These are phyloP conservation scores for Phytophthora capsici DNA, from an alignment of 352 stramenopile genomes.

Conservation along the genomic window DNA sequence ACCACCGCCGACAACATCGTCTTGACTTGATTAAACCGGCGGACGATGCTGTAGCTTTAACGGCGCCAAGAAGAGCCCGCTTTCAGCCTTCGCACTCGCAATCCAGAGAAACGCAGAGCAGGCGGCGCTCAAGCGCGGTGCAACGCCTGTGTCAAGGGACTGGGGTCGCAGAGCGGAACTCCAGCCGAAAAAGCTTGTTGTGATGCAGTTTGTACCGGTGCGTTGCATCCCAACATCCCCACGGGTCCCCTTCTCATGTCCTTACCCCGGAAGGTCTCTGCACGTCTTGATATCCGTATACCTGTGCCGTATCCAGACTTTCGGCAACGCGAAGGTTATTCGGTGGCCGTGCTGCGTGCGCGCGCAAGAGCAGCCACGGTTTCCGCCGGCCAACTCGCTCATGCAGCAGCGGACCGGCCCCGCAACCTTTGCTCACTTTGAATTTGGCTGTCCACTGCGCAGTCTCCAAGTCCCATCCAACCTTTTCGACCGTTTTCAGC, in stretches of 20 bases:
- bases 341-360: constrained; percentile 21
- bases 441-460: constrained; percentile 29
- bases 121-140: constrained; percentile 20
- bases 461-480: constrained; percentile 14
- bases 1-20: no score
- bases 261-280: constrained; percentile 22
- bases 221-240: constrained; percentile 17
- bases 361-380: constrained; percentile 26
- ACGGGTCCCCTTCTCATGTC: constrained; percentile 26
- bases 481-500: constrained; percentile 9
- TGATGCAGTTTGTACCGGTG: constrained; percentile 16
- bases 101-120: constrained; percentile 33
- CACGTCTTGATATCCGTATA: constrained; percentile 38
- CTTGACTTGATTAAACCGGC: constrained; percentile 1
- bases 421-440: constrained; percentile 25
- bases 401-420: constrained; percentile 17
- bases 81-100: constrained; percentile 17
- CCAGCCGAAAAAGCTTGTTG: constrained; percentile 20
- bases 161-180: background rate
- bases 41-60: constrained; percentile 1
- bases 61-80: constrained; percentile 15
- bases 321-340: constrained; percentile 9
- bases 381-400: constrained; percentile 6
- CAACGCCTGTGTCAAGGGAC: constrained; percentile 30
- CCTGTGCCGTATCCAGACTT: constrained; percentile 21